These are phyloP conservation scores for Epichloe coenophiala DNA, from an alignment of 2,329 filamentous ascomycete genomes.

Conservation along the genomic window DNA sequence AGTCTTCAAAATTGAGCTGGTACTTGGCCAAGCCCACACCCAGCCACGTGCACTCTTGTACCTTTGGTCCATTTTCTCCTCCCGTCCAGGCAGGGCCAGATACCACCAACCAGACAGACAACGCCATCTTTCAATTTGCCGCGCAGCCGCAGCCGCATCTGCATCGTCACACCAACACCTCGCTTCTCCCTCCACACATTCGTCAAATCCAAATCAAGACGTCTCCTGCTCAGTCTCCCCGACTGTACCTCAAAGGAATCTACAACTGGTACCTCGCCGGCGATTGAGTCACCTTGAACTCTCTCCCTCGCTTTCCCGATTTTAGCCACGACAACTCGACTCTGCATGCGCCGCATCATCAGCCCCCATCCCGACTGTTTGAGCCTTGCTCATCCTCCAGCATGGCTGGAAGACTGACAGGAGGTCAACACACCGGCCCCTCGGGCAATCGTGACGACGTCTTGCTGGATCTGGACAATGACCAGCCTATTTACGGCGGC, in stretches of 20 bases:
- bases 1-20: background rate
- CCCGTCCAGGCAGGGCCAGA: background rate
- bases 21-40: background rate
- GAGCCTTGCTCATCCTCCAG: conserved; percentile 28
- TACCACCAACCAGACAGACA: too few relatives aligned
- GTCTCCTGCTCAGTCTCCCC: background rate
- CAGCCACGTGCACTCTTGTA: background rate
- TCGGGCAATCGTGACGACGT: conserved; percentile 42
- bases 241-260: background rate
- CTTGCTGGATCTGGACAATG: conserved; percentile 61
- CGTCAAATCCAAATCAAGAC: background rate
- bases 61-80: background rate
- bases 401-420: conserved; percentile 47
- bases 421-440: conserved; percentile 34
- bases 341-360: conserved; percentile 20
- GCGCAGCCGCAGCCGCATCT: background rate
- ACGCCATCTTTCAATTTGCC: background rate
- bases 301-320: background rate
- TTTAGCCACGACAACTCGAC: conserved; percentile 8
- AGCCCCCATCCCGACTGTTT: conserved; percentile 16
- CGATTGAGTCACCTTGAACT: background rate
- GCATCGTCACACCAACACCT: background rate
- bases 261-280: background rate
- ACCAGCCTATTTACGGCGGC: conserved; percentile 56
- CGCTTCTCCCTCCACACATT: background rate